Conservation (phyloP, 768 basidiomycete species). For the Pulveroboletus sp. region DNA sequence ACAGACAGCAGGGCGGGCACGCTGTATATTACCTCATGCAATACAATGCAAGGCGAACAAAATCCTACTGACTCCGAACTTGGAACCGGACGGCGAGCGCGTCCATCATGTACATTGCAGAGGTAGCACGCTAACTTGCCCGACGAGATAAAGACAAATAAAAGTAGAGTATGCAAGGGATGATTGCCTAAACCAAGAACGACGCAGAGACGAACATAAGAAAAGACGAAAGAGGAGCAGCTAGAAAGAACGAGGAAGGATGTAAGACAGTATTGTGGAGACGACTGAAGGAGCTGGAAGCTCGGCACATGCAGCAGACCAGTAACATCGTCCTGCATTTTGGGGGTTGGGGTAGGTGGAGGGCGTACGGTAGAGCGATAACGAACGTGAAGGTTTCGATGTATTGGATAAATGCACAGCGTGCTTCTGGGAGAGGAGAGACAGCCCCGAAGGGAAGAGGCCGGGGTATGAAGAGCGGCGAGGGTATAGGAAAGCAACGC, state of each 20-base stretch:
- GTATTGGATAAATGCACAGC: conserved; percentile 15
- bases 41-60: conserved; percentile 7
- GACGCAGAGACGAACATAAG: neutral
- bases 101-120: conserved; percentile 29
- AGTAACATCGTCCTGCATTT: conserved; percentile 27
- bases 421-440: conserved; percentile 7
- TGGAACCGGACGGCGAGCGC: neutral
- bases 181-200: conserved; percentile 21
- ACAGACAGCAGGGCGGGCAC: neutral
- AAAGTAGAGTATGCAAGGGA: conserved; percentile 24
- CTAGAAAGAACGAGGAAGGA: neutral
- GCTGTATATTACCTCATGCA: conserved; percentile 15
- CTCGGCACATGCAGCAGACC: conserved; percentile 23
- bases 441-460: conserved; percentile 3
- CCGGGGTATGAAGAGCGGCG: conserved; percentile 29
- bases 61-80: neutral
- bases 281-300: conserved; percentile 6
- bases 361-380: conserved; percentile 25
- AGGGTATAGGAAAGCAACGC: conserved; percentile 30
- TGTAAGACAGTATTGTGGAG: neutral
- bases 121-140: conserved; percentile 21
- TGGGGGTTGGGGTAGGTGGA: conserved; percentile 17
- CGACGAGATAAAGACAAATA: conserved; percentile 33
- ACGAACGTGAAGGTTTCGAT: conserved; percentile 24
- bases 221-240: conserved; percentile 2